These are phyloP conservation scores for Verticillium tricorpus DNA, from an alignment of 2,329 filamentous ascomycete genomes.

Conservation along the genomic window DNA sequence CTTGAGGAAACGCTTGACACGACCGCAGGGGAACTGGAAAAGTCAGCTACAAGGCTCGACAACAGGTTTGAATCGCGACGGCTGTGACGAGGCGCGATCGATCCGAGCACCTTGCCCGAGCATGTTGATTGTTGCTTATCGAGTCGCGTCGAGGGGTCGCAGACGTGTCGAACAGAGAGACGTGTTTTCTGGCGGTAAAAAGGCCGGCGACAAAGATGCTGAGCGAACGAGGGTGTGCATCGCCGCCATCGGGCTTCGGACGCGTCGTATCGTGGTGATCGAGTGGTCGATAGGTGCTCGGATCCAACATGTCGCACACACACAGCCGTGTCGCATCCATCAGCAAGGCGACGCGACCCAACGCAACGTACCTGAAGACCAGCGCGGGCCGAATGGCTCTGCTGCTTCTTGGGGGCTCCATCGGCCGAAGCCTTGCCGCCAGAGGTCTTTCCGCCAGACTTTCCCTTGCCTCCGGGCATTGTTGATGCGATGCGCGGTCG, in stretches of 20 bases:
- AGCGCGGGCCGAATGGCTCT: constrained; percentile 93
- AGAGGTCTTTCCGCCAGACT: constrained; percentile 83
- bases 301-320: background rate
- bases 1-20: constrained; percentile 99
- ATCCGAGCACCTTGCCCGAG: background rate
- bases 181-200: background rate
- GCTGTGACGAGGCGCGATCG: background rate
- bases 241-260: background rate
- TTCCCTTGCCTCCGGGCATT: constrained; percentile 89
- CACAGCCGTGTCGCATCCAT: constrained; percentile 5
- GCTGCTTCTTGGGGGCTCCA: constrained; percentile 81
- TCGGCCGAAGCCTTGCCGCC: constrained; percentile 69
- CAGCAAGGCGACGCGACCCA: background rate
- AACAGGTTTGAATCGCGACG: background rate
- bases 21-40: constrained; percentile 90
- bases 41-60: background rate
- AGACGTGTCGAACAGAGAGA: background rate
- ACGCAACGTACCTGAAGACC: constrained; percentile 78
- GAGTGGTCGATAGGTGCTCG: background rate
- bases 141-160: background rate
- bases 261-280: background rate
- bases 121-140: background rate
- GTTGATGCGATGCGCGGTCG: constrained; percentile 15
- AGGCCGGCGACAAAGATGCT: background rate
- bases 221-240: background rate